These are phyloP conservation scores for Trichosporon sp. DNA, from an alignment of 1,284 basidiomycete species.

Conservation along the genomic window DNA sequence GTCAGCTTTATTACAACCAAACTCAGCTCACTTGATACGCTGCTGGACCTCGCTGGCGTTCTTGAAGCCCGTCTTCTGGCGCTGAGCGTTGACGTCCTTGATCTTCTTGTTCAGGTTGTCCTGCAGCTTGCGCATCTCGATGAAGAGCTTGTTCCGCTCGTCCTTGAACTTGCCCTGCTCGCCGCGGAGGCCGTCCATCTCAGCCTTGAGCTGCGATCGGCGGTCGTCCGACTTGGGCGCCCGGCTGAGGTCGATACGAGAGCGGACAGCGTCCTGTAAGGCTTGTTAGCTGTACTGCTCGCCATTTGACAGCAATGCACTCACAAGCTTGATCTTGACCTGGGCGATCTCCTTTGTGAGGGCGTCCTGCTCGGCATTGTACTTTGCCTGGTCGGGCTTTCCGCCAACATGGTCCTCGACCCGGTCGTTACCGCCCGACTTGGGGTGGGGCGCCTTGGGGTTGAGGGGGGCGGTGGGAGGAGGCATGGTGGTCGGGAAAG, in stretches of 20 bases:
- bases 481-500: constrained; percentile 31
- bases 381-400: constrained; percentile 72
- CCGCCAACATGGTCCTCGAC: constrained; percentile 50
- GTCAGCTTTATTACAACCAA: not conserved
- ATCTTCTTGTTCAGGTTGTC: constrained; percentile 81
- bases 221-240: constrained; percentile 56
- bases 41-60: constrained; percentile 80
- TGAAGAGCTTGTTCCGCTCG: constrained; percentile 65
- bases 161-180: constrained; percentile 76
- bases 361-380: constrained; percentile 75
- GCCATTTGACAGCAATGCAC: constrained; percentile 38
- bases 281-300: not conserved
- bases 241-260: constrained; percentile 64
- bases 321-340: constrained; percentile 70
- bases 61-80: constrained; percentile 77
- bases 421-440: constrained; percentile 21
- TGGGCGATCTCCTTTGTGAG: constrained; percentile 77
- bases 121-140: constrained; percentile 76
- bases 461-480: constrained; percentile 43
- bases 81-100: constrained; percentile 80
- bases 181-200: constrained; percentile 73
- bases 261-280: constrained; percentile 64
- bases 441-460: constrained; percentile 26
- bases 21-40: constrained; percentile 64
- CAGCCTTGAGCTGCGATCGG: constrained; percentile 66